A percentile compares a stretch with the other conserved stretches of the same genome.
Conservation (phyloP, 108 stramenopile species). For the Fragilariopsis cylindrus region DNA sequence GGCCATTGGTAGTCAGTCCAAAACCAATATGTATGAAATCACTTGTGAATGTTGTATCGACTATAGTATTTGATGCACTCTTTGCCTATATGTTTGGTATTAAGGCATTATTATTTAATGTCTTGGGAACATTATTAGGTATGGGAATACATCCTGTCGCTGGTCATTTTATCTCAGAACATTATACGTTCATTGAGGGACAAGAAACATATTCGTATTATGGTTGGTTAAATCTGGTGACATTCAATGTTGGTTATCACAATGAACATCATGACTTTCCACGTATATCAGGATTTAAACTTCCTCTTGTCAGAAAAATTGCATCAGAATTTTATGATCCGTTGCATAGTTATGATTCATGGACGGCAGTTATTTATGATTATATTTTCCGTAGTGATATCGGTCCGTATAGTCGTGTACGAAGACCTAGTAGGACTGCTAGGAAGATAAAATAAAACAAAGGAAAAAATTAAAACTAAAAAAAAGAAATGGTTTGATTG, state of each 20-base stretch:
- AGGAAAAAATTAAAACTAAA: too few relatives aligned
- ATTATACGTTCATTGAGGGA: constrained; percentile 82
- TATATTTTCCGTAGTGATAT: constrained; percentile 81
- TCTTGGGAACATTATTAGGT: constrained; percentile 79
- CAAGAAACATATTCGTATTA: constrained; percentile 92
- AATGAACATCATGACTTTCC: constrained; percentile 98
- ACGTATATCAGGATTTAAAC: constrained; percentile 68
- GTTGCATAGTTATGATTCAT: constrained; percentile 80
- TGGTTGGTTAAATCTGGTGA: constrained; percentile 88
- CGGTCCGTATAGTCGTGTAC: constrained; percentile 79
- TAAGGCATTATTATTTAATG: constrained; percentile 71
- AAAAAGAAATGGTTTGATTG: too few relatives aligned
- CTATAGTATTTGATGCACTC: constrained; percentile 58
- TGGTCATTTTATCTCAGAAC: constrained; percentile 96
- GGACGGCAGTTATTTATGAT: constrained; percentile 81
- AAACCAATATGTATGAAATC: constrained; percentile 66
- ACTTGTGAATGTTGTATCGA: constrained; percentile 55
- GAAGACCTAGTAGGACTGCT: constrained; percentile 39
- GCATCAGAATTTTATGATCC: constrained; percentile 90
- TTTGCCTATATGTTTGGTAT: constrained; percentile 66
- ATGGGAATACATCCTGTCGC: constrained; percentile 94
- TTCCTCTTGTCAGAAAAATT: constrained; percentile 78
- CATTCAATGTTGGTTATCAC: constrained; percentile 96
- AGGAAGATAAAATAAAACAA: too few relatives aligned
- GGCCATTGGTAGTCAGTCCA: constrained; percentile 83